Percentiles rank a stretch among this genome's conserved stretches.
Conservation (phyloP, 2,329 filamentous ascomycete species). For the Phyllosticta citrichinensis region DNA sequence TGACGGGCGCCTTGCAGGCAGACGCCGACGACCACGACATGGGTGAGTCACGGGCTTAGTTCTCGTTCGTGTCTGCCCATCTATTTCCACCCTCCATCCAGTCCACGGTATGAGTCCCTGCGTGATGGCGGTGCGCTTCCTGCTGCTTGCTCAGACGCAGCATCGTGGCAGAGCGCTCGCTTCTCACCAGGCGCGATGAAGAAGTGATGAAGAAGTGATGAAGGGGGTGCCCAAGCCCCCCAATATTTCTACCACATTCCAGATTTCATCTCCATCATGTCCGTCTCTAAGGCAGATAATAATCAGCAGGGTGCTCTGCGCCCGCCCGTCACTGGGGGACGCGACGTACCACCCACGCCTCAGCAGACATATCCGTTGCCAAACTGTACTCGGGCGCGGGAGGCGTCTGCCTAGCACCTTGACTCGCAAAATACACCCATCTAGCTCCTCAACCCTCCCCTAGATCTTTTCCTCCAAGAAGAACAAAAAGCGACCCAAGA, state of each 20-base stretch:
- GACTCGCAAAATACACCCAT: not conserved
- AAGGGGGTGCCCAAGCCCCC: not conserved
- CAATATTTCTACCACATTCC: not conserved
- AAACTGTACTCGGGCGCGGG: not conserved
- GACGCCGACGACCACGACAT: conserved; percentile 5
- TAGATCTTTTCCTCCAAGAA: not conserved
- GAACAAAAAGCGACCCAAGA: not conserved
- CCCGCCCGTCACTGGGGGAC: not conserved
- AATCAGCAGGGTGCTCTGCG: conserved; percentile 1
- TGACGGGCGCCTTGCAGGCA: conserved; percentile 9
- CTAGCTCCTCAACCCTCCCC: not conserved
- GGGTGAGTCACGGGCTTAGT: conserved; percentile 9
- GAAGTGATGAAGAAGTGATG: not conserved
- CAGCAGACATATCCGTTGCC: conserved; percentile 1
- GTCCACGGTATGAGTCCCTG: not conserved
- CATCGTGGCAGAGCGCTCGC: no score
- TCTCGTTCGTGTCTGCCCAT: no score
- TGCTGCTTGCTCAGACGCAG: no score
- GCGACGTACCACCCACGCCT: not conserved
- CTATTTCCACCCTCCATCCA: not conserved
- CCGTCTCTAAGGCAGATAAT: conserved; percentile 2
- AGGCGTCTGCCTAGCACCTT: not conserved
- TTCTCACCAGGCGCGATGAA: not conserved
- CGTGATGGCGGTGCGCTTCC: not conserved
- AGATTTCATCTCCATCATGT: not conserved